phyloP scores from a whole-genome alignment of 2,329 filamentous ascomycete species.

The Tolypocladium cylindrosporum region DNA sequence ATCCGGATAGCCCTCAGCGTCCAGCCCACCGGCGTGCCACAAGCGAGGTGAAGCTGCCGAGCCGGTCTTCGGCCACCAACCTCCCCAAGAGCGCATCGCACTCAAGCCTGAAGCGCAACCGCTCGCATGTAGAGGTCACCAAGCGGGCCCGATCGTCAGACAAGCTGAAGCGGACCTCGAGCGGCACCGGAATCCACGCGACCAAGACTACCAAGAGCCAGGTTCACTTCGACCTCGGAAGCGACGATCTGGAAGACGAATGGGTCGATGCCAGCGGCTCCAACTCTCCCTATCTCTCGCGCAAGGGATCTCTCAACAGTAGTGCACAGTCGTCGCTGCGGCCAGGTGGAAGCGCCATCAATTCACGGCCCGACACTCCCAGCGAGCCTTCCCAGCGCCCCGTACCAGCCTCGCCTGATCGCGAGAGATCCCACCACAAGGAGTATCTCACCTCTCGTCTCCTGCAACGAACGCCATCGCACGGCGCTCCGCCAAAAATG shows the following conservation, averaged over 20 bases:
- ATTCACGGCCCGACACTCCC: conserved; percentile 25
- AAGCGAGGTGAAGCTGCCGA: conserved; percentile 40
- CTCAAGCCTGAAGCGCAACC: conserved; percentile 48
- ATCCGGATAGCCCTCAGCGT: conserved; percentile 14
- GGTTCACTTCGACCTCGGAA: conserved; percentile 56
- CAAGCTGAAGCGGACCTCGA: conserved; percentile 42
- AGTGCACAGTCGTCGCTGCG: conserved; percentile 37
- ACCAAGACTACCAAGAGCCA: conserved; percentile 33
- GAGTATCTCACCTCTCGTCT: conserved; percentile 59
- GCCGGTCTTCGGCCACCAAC: conserved; percentile 31
- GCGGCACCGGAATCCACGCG: conserved; percentile 36
- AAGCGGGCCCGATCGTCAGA: conserved; percentile 41
- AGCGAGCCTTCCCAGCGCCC: conserved; percentile 10
- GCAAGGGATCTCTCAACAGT: conserved; percentile 37
- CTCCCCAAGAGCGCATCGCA: conserved; percentile 46
- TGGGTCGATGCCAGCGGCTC: conserved; percentile 59
- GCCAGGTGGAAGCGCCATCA: conserved; percentile 20
- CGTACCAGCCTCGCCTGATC: conserved; percentile 21
- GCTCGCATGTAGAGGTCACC: conserved; percentile 45
- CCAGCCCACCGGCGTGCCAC: conserved; percentile 35
- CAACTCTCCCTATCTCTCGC: conserved; percentile 45
- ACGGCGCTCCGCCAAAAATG: conserved; percentile 54
- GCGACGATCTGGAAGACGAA: conserved; percentile 40
- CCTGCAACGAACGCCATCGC: conserved; percentile 52
- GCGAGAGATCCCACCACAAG: conserved; percentile 41